Conservation (phyloP, 2,329 filamentous ascomycete genomes). For the Arthrobotrys sinensis region DNA sequence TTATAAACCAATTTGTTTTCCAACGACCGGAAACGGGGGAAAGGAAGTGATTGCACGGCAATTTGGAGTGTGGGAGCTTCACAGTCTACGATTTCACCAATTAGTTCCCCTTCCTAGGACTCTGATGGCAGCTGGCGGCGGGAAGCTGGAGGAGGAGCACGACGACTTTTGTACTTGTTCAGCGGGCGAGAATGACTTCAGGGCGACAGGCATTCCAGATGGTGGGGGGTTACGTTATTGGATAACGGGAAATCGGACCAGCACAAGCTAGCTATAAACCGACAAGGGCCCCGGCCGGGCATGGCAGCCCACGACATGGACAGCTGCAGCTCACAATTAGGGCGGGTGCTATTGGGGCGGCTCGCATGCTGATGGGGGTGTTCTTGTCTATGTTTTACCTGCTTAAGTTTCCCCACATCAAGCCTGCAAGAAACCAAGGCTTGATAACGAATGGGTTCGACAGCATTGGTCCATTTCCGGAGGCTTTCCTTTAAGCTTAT, state of each 20-base stretch:
- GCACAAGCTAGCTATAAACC: constrained; percentile 3
- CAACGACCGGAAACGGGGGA: constrained; percentile 38
- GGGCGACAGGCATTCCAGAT: constrained; percentile 42
- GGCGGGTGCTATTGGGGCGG: constrained; percentile 55
- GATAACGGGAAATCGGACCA: constrained; percentile 58
- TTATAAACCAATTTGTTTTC: constrained; percentile 40
- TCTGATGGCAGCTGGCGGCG: background rate
- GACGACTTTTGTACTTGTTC: constrained; percentile 54
- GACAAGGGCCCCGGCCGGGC: constrained; percentile 37
- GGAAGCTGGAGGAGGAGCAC: constrained; percentile 46
- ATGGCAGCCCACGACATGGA: constrained; percentile 31
- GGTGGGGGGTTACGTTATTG: constrained; percentile 60
- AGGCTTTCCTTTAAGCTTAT: constrained; percentile 38
- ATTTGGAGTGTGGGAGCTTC: constrained; percentile 30
- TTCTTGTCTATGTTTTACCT: background rate
- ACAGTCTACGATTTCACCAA: constrained; percentile 32
- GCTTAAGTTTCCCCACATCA: constrained; percentile 41
- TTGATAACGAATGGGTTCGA: constrained; percentile 45
- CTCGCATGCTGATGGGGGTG: constrained; percentile 37
- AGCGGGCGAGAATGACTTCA: constrained; percentile 53
- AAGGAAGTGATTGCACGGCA: constrained; percentile 42
- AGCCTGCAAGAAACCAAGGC: constrained; percentile 14
- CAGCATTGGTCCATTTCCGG: constrained; percentile 56
- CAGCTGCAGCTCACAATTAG: constrained; percentile 56
- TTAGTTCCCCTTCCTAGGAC: constrained; percentile 28